Evolutionary conservation across 2,329 filamentous ascomycete species (phyloP), one percentile per base, ranked within the genome.

Genomic region (Cercospora brassicicola): DNA sequence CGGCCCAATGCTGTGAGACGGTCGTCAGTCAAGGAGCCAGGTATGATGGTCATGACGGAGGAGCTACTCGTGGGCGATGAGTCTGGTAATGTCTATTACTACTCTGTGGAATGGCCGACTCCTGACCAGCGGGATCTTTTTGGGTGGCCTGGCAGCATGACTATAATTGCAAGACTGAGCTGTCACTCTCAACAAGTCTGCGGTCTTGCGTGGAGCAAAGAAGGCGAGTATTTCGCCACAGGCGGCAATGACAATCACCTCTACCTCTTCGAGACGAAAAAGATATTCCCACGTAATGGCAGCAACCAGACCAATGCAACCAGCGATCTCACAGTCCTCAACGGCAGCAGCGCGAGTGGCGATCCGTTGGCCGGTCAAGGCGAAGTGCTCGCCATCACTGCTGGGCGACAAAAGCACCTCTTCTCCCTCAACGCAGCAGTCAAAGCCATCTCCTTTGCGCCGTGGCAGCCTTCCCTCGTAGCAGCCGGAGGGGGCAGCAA

Each of bases 371-470:
- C 78, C 10, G 76, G 75, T 18, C 78, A 78, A 56, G 74, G 72
- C 13, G 64, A 73, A 1, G 77, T 82, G 20, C 68, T 74, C 3
- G 67, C 62, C 61, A 72, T 78, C 68, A 61, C 66, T 4, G 72
- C 73, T 15, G 77, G 77, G 26, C 88, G 91, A 23, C 67, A 77
- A 74, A 90, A 86, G 73, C 89, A 96, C 78, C 86, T 86, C 33
- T 95, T 93, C 87, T 79, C 84, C 10, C 93, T 99, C 78, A 88
- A 88, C 28, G 94, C 94, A 0, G 95, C 95, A 2, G 91, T 98
- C 72, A 99, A 99, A 80, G 95, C 95, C 33, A 95, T 98, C 73
- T 93, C 95, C 1, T 98, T 98, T 80, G 96, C 94, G 71, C 94
- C 95, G 0, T 99, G 94, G 94, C 91, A 94, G 66, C 88, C 91